Evolutionary conservation across 1,139 yeast genomes (phyloP), one percentile per base, ranked within the genome.

Genomic region (Debaryomyces sp.): DNA sequence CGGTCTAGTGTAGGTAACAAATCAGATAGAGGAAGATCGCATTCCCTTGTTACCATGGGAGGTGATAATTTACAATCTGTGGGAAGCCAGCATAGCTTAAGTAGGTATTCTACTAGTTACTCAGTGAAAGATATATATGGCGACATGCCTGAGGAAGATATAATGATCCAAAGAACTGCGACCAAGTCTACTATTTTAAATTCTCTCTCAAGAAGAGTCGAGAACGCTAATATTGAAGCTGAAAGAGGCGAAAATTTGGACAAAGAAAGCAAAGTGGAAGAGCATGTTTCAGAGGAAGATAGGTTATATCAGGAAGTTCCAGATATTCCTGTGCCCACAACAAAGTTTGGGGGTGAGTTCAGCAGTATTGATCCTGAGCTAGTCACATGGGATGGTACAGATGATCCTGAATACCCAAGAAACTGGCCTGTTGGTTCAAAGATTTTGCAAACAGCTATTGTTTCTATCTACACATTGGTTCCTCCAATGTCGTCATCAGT

Each of bases 301-400:
- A 22, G 38, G n/a, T 41, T 55, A 6, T 67, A 69, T 45, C 61
- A 65, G 37, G 59, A 57, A 22, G 56, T 69, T 1, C 71, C 73
- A 2, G 77, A 71, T 47, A 59, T 67, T 18, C 55, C 74, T 0
- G 70, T 78, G 1, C 81, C 82, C 2, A 67, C 77, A 1, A 62
- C 63, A 43, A 70, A 73, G 50, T 78, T 67, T 53, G 85, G 85
- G 17, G 70, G 68, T 10, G 85, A 80, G 54, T 81, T 77, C 54
- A 61, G 66, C 23, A 68, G 68, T 2, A 59, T 80, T 6, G 89
- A 84, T 56, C 88, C 87, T 0, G 88, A 84, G 57, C 64, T 84
- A 39, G 83, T 84, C 4, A 77, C 87, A 1, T 84, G 88, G 88
- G 85, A 83, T 37, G 82, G 84, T 4, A 75, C 71, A 2, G 77